These are phyloP conservation scores for Ophiostoma piceae DNA, from an alignment of 2,329 filamentous ascomycete species.

Conservation along the genomic window DNA sequence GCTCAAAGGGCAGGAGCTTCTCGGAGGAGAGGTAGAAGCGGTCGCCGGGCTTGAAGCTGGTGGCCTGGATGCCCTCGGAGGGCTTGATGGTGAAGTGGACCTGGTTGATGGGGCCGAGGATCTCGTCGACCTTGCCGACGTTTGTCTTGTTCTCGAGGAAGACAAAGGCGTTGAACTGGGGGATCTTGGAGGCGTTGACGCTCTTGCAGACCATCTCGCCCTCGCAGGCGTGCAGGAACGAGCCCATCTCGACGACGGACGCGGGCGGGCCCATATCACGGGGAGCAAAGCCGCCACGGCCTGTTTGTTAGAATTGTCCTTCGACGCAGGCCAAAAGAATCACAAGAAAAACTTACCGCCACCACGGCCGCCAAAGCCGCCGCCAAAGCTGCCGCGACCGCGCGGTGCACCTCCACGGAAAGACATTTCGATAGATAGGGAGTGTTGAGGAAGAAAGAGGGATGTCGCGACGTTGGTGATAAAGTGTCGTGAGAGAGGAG, in stretches of 20 bases:
- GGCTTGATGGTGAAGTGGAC: constrained; percentile 99
- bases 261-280: constrained; percentile 58
- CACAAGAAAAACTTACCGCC: constrained; percentile 43
- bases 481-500: constrained; percentile 8
- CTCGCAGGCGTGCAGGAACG: constrained; percentile 89
- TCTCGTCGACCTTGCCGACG: constrained; percentile 96
- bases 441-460: background rate
- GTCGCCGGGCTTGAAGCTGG: constrained; percentile 91
- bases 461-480: background rate
- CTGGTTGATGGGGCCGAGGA: constrained; percentile 94
- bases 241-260: constrained; percentile 75
- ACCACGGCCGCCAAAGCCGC: constrained; percentile 46
- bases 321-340: too few relatives aligned
- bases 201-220: constrained; percentile 97
- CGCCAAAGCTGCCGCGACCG: constrained; percentile 45
- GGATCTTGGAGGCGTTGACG: constrained; percentile 80
- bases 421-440: constrained; percentile 45
- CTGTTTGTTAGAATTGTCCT: constrained; percentile 26
- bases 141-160: constrained; percentile 98
- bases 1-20: constrained; percentile 90
- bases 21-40: constrained; percentile 95
- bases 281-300: constrained; percentile 57
- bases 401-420: constrained; percentile 49
- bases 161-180: constrained; percentile 98
- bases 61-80: constrained; percentile 89